Evolutionary conservation across 768 basidiomycete genomes (phyloP), one percentile per base, ranked within the genome.

Genomic region (Mycena capillaripes): DNA sequence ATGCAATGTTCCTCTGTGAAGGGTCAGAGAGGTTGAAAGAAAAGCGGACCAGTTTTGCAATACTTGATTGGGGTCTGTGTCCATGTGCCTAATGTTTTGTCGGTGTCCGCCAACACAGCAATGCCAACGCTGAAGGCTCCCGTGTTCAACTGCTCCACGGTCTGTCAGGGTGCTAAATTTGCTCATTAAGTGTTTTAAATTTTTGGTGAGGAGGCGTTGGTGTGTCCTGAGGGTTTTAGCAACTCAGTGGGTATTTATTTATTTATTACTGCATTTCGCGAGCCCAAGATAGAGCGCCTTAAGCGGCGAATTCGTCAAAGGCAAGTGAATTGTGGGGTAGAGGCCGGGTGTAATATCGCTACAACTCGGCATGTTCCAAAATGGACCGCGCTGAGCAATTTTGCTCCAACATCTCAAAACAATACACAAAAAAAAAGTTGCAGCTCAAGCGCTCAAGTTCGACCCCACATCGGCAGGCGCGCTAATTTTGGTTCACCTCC

Each of bases 121-220:
- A 38, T n/a, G 9, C 10, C 3, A 3, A 11, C 50, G 2, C 32
- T 53, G n/a, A 23, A 40, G 32, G 14, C 12, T 1, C 16, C 40
- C 3, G 32, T 64, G 1, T 64, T 64, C 32, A 52, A 36, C 1
- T 1, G 63, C 1, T 34, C 38, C 8, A 64, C 63, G 11, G 63
- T 64, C 11, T 64, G 50, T 29, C 63, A 64, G 17, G 50, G 27
- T 1, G 63, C 63, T 4, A 64, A 64, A 14, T 38, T 53, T 34
- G 63, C 50, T 2, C 29, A 25, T 17, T 32, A 64, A 21, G 27
- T 46, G 11, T 30, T 53, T 14, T 25, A 1, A 27, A 14, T 53
- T 30, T n/a, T 53, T 53, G 17, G n/a, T 6, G 16, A 19, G 29
- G 52, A 53, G 16, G 4, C 16, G 6, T 30, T 61, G 60, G 60